Base-by-base conservation (phyloP, 768 basidiomycete species). In the Clavaria fumosa region DNA sequence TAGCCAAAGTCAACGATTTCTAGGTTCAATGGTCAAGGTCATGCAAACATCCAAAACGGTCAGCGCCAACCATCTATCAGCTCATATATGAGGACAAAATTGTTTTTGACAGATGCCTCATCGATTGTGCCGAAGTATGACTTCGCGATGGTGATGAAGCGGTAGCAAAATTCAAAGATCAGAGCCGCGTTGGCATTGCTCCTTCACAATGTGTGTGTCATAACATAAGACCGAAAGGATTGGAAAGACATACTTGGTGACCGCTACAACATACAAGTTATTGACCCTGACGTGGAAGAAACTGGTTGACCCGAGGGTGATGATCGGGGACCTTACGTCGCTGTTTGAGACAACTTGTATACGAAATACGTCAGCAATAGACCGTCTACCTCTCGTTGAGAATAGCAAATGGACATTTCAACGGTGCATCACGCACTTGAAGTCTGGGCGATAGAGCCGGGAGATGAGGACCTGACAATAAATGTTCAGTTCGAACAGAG, bases 1-100 rank as follows among this genome's bases (percentile, higher is more conserved):
- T 91, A 99, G 36, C 95, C 95, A 58, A 96, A 97, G 60, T 99
- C 95, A 54, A 83, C 82, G 60, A 97, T 97, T 58, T 99, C 95
- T 63, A 41, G 7, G 21, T 3, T 6, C 17, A 23, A 19, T 7
- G 23, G 5, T 21, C 15, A 23, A 32, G 9, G 2, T 11, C 21
- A 5, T 20, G 22, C 15, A 10, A 41, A 7, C 11, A 19, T 6
- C 23, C 19, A 23, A 18, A 24, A 23, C 11, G 7, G n/a, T 5
- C n/a, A 37, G 30, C 6, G 54, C 73, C 42, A 43, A 90, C 93
- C 93, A 52, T 99, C 95, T 46, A 97, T 82, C 28, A 99, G 70
- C 58, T 99, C 95, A 50, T 99, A 99, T 31, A 99, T 93, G 35
- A 99, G 63, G 31, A 91, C 90, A 57, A 99, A 99, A 61, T 99